Base-by-base conservation (phyloP, 2,329 filamentous ascomycete species). In the Penicillium corylophilum region DNA sequence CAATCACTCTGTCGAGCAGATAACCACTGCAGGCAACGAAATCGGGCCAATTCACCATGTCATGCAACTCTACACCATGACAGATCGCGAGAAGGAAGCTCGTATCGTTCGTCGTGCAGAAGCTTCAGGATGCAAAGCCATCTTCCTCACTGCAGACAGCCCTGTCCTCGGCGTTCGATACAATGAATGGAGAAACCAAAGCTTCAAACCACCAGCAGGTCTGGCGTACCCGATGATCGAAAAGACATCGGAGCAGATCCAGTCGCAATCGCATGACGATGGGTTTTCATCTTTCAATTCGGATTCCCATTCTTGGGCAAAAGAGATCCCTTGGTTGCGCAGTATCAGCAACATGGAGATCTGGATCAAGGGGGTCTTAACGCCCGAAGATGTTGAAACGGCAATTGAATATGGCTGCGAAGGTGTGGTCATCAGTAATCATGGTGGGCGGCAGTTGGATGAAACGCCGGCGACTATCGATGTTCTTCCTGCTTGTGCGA, bases 111-210 rank as follows among this genome's bases (percentile, higher is more conserved):
- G 46, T 13, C 64, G 69, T 7, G 65, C 64, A 4, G 66, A 68
- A 43, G 63, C 60, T n/a, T 55, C 65, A 68, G 59, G 70, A 64
- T 59, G 71, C 60, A 77, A 76, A 48, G 81, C 81, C 1, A 68
- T 83, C 4, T 74, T 84, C 31, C 63, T 84, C 2, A 80, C 81
- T 0, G 79, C 80, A 1, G 82, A 84, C 57, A 75, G 74, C 0
- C 81, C 81, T 0, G 73, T 81, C 2, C 71, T 83, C 0, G 81
- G 81, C 0, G 71, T 76, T 5, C 73, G 81, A 0, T 73, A 79
- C 40, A 79, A 80, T 44, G 80, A 84, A 62, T 75, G 74, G 57
- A 73, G 79, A 2, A 81, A 80, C 54, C 71, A 75, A 33, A 18
- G 16, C 3, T 82, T 83, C 63, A 62, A 63, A 13, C 65, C 78